Percentiles rank a stretch among this genome's conserved stretches.
Conservation (phyloP, 169 alveolate species). For the Eimeria acervulina region DNA sequence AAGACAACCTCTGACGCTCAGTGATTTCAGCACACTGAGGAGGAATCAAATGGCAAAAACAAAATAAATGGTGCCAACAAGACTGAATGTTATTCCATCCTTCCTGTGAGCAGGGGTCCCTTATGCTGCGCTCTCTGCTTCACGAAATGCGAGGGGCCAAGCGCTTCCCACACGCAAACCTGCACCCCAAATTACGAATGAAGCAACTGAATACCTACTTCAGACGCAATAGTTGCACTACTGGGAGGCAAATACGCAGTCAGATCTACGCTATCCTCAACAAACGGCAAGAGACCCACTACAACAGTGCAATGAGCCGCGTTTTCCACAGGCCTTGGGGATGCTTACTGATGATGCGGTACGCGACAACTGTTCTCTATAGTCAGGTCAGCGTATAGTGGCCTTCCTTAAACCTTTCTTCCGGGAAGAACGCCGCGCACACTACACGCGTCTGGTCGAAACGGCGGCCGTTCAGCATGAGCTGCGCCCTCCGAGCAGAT, state of each 20-base stretch:
- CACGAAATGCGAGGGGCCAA: not conserved
- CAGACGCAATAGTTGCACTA: not conserved
- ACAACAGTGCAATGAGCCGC: not conserved
- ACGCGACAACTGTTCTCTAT: not conserved
- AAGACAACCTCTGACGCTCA: not conserved
- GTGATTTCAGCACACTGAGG: not conserved
- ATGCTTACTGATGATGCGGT: not conserved
- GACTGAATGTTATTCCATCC: not conserved
- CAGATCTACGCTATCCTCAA: not conserved
- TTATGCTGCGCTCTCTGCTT: conserved; percentile 8
- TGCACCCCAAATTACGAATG: not conserved
- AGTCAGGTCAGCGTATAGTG: conserved; percentile 90
- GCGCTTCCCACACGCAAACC: conserved; percentile 3
- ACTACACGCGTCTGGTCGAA: conserved; percentile 93
- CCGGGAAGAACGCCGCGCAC: conserved; percentile 95
- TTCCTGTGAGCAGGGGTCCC: not conserved
- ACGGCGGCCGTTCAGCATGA: conserved; percentile 92
- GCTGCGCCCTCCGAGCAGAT: conserved; percentile 93
- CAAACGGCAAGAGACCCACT: not conserved
- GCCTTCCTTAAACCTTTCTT: conserved; percentile 89
- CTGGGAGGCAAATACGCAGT: conserved; percentile 11
- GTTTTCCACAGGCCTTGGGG: conserved; percentile 2
- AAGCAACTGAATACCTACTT: not conserved
- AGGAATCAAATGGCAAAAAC: not conserved
- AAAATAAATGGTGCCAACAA: not conserved